These are phyloP conservation scores for Lignosus rhinocerotis DNA, from an alignment of 1,284 basidiomycete genomes.

Conservation along the genomic window DNA sequence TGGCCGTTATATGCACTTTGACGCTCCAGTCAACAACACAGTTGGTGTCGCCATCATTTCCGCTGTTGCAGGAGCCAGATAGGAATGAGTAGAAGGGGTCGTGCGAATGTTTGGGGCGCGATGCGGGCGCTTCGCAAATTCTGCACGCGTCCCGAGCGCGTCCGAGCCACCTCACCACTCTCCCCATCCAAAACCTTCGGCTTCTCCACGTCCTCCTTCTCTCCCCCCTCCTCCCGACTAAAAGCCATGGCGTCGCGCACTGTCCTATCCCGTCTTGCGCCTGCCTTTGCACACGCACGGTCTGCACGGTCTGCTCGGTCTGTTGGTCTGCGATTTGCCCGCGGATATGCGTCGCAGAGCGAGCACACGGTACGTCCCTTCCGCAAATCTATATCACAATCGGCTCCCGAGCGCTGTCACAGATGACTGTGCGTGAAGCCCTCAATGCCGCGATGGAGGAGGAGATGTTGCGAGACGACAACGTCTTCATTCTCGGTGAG, in stretches of 20 bases:
- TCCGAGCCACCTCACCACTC: conserved; percentile 30
- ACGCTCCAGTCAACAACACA: conserved; percentile 75
- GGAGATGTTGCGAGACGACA: conserved; percentile 97
- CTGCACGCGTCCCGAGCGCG: conserved; percentile 30
- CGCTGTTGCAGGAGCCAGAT: conserved; percentile 5
- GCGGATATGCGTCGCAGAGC: conserved; percentile 64
- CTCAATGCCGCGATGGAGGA: conserved; percentile 99
- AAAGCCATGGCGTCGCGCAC: conserved; percentile 63
- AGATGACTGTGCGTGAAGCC: conserved; percentile 99
- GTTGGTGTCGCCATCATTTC: conserved; percentile 41
- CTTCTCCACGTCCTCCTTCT: conserved; percentile 27
- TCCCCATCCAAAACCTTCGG: conserved; percentile 22
- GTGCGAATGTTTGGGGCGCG: conserved; percentile 22
- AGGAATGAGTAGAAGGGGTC: conserved; percentile 9
- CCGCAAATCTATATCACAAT: not conserved
- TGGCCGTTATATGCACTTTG: conserved; percentile 49
- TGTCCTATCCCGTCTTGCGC: conserved; percentile 65
- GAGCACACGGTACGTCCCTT: conserved; percentile 54
- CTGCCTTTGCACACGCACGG: conserved; percentile 50
- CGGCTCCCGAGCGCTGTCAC: conserved; percentile 14
- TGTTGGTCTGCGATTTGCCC: conserved; percentile 44
- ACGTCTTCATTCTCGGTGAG: conserved; percentile 95
- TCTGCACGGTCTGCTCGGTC: conserved; percentile 38
- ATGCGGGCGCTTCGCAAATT: conserved; percentile 12
- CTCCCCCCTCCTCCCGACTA: conserved; percentile 26